Conservation (phyloP, 306 rosid genomes). For the Trichosanthes cucumerina region DNA sequence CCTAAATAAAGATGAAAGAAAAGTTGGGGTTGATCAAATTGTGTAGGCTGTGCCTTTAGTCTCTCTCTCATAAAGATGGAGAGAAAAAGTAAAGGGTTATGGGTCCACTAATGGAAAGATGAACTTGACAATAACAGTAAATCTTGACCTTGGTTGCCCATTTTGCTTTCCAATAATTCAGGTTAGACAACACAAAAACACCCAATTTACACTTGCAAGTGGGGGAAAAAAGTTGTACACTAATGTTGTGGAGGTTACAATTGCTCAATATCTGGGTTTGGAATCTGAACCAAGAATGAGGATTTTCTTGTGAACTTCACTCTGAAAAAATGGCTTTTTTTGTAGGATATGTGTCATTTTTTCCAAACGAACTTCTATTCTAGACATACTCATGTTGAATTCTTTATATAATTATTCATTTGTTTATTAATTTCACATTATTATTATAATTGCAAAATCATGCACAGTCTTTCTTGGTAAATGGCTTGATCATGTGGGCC, state of each 20-base stretch:
- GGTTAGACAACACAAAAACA: background rate
- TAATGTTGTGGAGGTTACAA: background rate
- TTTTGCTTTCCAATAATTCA: slow-evolving; percentile 9
- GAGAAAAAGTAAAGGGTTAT: background rate
- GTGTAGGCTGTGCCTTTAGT: background rate
- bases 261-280: background rate
- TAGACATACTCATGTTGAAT: background rate
- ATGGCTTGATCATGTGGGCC: slow-evolving; percentile 1
- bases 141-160: slow-evolving; percentile 1
- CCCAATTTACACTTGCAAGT: background rate
- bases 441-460: background rate
- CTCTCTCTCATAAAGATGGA: background rate
- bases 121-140: background rate
- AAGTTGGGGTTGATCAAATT: background rate
- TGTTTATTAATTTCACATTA: background rate
- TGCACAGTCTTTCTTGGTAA: background rate
- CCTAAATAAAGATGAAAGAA: background rate
- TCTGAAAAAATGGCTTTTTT: background rate
- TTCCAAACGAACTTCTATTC: background rate
- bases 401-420: background rate
- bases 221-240: background rate
- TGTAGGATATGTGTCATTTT: background rate
- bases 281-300: background rate
- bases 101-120: slow-evolving; percentile 12
- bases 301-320: background rate